Evolutionary conservation across 345 rosid genomes (phyloP).

Genomic region (Barbarea vulgaris): DNA sequence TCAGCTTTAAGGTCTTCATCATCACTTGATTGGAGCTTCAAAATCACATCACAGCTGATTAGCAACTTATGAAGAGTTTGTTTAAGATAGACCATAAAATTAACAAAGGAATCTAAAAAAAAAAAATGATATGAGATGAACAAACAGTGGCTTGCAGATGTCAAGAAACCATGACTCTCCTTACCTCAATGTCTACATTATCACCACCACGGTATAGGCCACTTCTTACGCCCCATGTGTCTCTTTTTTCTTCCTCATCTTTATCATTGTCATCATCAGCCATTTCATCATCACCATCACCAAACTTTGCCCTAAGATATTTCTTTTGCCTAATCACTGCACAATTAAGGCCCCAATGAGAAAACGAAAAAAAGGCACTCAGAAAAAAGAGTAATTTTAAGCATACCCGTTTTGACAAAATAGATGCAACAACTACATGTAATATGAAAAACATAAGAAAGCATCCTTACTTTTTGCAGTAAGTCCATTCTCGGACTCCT

Average conservation of each 20-base stretch:
- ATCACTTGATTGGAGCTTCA: constrained; percentile 73
- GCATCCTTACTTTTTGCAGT: constrained; percentile 60
- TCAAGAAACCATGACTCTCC: constrained; percentile 11
- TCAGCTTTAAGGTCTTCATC: constrained; percentile 71
- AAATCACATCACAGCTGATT: constrained; percentile 28
- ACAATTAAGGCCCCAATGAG: constrained; percentile 13
- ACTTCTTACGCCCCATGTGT: constrained; percentile 58
- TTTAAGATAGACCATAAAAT: background rate
- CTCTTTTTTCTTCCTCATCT: constrained; percentile 48
- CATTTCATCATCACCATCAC: constrained; percentile 76
- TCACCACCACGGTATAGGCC: constrained; percentile 54
- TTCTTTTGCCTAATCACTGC: constrained; percentile 73
- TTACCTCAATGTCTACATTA: constrained; percentile 62
- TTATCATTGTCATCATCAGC: constrained; percentile 59
- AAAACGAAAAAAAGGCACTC: background rate
- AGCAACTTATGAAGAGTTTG: background rate
- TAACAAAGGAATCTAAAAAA: background rate
- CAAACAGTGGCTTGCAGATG: constrained; percentile 1
- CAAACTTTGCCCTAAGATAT: constrained; percentile 57
- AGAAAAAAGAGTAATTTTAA: background rate
- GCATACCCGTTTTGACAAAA: background rate
- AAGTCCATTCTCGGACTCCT: constrained; percentile 44
- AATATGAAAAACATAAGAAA: background rate
- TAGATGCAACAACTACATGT: background rate
- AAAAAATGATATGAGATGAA: background rate